These are phyloP conservation scores for Penicillium bialowiezense DNA, from an alignment of 495 filamentous ascomycete genomes.

Conservation along the genomic window DNA sequence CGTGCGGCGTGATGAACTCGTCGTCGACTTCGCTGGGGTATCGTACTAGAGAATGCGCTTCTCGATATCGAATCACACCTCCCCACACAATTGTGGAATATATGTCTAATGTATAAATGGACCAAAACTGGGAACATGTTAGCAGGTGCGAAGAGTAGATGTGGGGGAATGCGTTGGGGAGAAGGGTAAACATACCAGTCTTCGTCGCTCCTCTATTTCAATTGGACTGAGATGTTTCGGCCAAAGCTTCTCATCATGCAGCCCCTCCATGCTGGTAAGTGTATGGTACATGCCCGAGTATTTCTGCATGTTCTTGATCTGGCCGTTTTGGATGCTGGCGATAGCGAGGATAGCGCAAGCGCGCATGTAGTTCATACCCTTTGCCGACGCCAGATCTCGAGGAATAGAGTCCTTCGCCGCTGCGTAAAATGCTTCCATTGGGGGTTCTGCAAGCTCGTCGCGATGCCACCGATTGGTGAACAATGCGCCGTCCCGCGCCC, in stretches of 20 bases:
- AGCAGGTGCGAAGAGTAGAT: background rate
- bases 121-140: constrained; percentile 42
- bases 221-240: constrained; percentile 38
- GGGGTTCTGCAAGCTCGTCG: constrained; percentile 25
- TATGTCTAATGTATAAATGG: constrained; percentile 51
- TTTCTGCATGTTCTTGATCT: constrained; percentile 46
- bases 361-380: constrained; percentile 44
- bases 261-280: constrained; percentile 39
- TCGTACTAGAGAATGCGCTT: constrained; percentile 38
- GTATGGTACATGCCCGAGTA: constrained; percentile 47
- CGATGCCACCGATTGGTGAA: constrained; percentile 26
- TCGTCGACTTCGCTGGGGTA: constrained; percentile 48
- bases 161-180: background rate
- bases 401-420: constrained; percentile 42
- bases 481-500: constrained; percentile 46
- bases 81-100: constrained; percentile 49
- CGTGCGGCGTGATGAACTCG: constrained; percentile 30
- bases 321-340: constrained; percentile 45
- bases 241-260: constrained; percentile 52
- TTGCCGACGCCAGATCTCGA: constrained; percentile 32
- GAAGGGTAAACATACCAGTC: constrained; percentile 34
- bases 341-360: constrained; percentile 46
- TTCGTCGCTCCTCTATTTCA: constrained; percentile 45
- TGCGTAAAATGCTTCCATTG: constrained; percentile 45
- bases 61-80: constrained; percentile 42